Evolutionary conservation across 371 early-diverging fungal genomes (phyloP).

Genomic region (Mucor velutinosus): DNA sequence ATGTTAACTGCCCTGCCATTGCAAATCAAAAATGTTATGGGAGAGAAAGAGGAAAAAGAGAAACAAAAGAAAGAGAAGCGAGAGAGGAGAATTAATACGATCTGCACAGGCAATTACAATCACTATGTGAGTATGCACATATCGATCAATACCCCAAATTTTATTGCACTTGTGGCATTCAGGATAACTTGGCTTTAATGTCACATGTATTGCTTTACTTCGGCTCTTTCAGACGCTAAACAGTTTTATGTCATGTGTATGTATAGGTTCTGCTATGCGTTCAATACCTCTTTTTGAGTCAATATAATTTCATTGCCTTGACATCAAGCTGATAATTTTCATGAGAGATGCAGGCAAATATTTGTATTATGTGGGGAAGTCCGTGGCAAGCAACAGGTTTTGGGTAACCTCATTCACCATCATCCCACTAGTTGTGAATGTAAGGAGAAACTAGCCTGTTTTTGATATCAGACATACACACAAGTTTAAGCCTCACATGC

Average conservation of each 20-base stretch:
- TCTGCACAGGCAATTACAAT: not conserved
- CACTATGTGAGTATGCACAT: not conserved
- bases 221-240: not conserved
- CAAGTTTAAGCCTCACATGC: not conserved
- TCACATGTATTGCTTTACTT: not conserved
- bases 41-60: not conserved
- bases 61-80: not conserved
- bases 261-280: not conserved
- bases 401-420: constrained; percentile 1
- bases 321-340: not conserved
- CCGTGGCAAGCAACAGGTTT: not conserved
- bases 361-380: not conserved
- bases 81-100: constrained; percentile 3
- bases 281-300: not conserved
- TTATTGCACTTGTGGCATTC: not conserved
- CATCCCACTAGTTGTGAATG: not conserved
- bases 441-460: not conserved
- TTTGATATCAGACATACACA: not conserved
- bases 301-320: not conserved
- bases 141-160: not conserved
- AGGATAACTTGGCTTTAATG: not conserved
- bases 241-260: not conserved
- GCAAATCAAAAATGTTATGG: not conserved
- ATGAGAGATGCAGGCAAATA: not conserved
- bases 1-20: not conserved